These are phyloP conservation scores for Durusdinium trenchii DNA, from an alignment of 73 alveolate species.

Conservation along the genomic window DNA sequence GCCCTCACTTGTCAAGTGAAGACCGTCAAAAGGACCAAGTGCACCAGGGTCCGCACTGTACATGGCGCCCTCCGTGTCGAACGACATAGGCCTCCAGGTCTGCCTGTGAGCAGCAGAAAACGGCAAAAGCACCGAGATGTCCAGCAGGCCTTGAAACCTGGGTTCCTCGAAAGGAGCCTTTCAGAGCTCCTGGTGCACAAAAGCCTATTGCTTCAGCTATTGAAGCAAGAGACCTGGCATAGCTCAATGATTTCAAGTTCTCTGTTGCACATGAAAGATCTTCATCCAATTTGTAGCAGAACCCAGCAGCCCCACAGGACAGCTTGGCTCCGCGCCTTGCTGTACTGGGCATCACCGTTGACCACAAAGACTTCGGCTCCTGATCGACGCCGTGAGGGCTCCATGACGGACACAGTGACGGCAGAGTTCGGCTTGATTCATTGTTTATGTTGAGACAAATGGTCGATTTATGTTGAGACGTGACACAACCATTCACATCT, in stretches of 20 bases:
- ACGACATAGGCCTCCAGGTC: slow-evolving; percentile 76
- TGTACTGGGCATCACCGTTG: slow-evolving; percentile 89
- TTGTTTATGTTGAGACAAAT: no score
- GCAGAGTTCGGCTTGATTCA: no score
- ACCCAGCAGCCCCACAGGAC: not conserved
- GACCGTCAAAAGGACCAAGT: no score
- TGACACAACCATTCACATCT: no score
- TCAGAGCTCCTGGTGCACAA: not conserved
- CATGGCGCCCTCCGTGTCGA: slow-evolving; percentile 86
- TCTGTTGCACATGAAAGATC: no score
- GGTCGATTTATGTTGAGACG: no score
- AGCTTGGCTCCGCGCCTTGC: slow-evolving; percentile 38
- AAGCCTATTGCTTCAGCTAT: not conserved
- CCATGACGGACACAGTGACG: no score
- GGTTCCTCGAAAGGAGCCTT: not conserved
- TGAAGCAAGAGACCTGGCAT: no score
- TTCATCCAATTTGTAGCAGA: no score
- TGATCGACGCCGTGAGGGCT: not conserved
- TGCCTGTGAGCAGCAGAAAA: slow-evolving; percentile 26
- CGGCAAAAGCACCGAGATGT: not conserved
- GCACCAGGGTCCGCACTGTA: slow-evolving; percentile 3
- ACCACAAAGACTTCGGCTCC: slow-evolving; percentile 85
- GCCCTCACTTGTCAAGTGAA: no score
- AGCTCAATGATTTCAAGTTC: no score
- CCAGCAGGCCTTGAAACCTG: not conserved